Evolutionary conservation across 2,329 filamentous ascomycete genomes (phyloP).

Genomic region (Xylaria sp.): DNA sequence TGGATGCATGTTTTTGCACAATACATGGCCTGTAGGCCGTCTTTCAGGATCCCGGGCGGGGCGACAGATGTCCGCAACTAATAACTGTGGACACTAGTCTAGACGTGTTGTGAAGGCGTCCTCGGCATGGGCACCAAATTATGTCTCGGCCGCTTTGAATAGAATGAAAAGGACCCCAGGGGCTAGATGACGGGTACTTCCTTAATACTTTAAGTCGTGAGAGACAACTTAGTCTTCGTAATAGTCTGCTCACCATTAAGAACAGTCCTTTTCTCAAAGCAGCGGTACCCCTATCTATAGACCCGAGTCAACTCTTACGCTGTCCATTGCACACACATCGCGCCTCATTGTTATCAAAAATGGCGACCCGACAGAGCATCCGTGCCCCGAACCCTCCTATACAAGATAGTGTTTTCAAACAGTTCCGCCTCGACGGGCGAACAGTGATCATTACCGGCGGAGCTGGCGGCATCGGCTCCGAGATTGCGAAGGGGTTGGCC

Average conservation of each 20-base stretch:
- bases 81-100: not conserved
- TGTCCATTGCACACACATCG: not conserved
- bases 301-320: not conserved
- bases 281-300: not conserved
- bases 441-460: slow-evolving; percentile 54
- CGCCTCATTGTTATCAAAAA: not conserved
- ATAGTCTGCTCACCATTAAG: not conserved
- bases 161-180: not conserved
- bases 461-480: slow-evolving; percentile 53
- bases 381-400: slow-evolving; percentile 34
- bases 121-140: not conserved
- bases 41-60: not conserved
- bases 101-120: not conserved
- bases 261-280: not conserved
- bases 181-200: not conserved
- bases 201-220: not conserved
- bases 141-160: not conserved
- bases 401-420: slow-evolving; percentile 45
- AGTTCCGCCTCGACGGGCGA: slow-evolving; percentile 50
- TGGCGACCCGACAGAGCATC: slow-evolving; percentile 24
- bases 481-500: slow-evolving; percentile 50
- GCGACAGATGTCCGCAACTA: slow-evolving; percentile 6
- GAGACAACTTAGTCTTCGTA: not conserved
- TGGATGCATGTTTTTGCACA: not conserved
- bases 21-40: not conserved